These are phyloP conservation scores for Alternaria sp. DNA, from an alignment of 2,329 filamentous ascomycete species.

Conservation along the genomic window DNA sequence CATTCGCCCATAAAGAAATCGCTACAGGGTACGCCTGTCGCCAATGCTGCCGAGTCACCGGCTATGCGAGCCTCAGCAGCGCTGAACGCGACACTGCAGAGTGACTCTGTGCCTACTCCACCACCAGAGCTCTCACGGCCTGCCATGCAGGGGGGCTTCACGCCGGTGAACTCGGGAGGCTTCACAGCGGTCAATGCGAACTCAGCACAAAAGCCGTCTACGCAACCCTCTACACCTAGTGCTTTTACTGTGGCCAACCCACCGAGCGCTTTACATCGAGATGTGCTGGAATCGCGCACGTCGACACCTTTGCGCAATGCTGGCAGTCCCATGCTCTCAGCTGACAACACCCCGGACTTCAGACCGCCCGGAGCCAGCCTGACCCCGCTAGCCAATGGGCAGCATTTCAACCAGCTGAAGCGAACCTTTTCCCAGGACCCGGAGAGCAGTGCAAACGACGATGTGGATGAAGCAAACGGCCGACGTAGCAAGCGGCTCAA, in stretches of 20 bases:
- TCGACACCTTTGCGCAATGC: slow-evolving; percentile 66
- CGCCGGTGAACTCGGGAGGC: slow-evolving; percentile 69
- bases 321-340: slow-evolving; percentile 68
- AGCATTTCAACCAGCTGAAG: slow-evolving; percentile 69
- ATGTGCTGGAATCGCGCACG: slow-evolving; percentile 58
- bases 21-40: slow-evolving; percentile 56
- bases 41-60: slow-evolving; percentile 69
- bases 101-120: slow-evolving; percentile 34
- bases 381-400: slow-evolving; percentile 60
- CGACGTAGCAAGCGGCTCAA: slow-evolving; percentile 92
- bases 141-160: slow-evolving; percentile 69
- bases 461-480: slow-evolving; percentile 53
- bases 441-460: slow-evolving; percentile 67
- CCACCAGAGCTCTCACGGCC: slow-evolving; percentile 63
- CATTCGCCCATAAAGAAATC: slow-evolving; percentile 72
- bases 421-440: slow-evolving; percentile 66
- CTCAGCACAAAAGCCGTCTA: slow-evolving; percentile 25
- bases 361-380: slow-evolving; percentile 57
- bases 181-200: slow-evolving; percentile 71
- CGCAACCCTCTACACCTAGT: slow-evolving; percentile 33
- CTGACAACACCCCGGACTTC: slow-evolving; percentile 70
- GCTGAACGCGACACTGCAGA: slow-evolving; percentile 62
- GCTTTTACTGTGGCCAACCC: slow-evolving; percentile 65
- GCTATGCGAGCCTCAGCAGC: slow-evolving; percentile 64
- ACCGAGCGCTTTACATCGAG: slow-evolving; percentile 59